Percentiles rank a stretch among this genome's conserved stretches.
phyloP scores from a whole-genome alignment of 208 protist species.

The Leishmania lainsoni region DNA sequence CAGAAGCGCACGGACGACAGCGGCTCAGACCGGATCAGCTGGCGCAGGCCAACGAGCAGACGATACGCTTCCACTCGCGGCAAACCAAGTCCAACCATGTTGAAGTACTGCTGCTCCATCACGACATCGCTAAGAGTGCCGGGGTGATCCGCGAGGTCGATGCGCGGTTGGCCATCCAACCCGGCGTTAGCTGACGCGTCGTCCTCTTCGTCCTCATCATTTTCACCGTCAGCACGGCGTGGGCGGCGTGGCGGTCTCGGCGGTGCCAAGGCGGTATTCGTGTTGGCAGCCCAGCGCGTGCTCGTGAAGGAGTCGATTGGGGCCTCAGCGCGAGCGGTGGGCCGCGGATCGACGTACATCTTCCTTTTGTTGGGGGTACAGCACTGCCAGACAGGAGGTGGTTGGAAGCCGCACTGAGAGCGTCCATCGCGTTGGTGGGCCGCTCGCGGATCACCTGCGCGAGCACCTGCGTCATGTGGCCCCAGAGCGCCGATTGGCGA shows the following conservation, averaged over 20 bases:
- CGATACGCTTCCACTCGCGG: constrained; percentile 78
- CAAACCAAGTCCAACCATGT: constrained; percentile 82
- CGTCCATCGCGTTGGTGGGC: constrained; percentile 67
- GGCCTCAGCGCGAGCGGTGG: constrained; percentile 59
- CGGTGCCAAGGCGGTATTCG: constrained; percentile 67
- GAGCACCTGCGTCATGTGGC: constrained; percentile 85
- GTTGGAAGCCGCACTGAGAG: constrained; percentile 70
- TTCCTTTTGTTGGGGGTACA: constrained; percentile 58
- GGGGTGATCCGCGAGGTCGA: constrained; percentile 58
- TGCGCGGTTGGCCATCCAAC: constrained; percentile 27
- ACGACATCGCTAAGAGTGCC: constrained; percentile 83
- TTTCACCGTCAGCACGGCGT: constrained; percentile 72
- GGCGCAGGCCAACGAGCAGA: constrained; percentile 86
- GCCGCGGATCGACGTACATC: constrained; percentile 67
- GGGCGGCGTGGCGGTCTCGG: constrained; percentile 60
- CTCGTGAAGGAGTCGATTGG: constrained; percentile 66
- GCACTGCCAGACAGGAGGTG: constrained; percentile 66
- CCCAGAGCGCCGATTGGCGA: constrained; percentile 76
- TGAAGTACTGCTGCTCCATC: constrained; percentile 83
- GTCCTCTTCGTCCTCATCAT: constrained; percentile 48
- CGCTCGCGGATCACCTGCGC: constrained; percentile 76
- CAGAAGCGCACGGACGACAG: constrained; percentile 86
- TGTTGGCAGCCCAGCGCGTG: constrained; percentile 77
- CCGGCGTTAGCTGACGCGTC: constrained; percentile 17
- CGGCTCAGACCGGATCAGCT: constrained; percentile 80